phyloP scores from a whole-genome alignment of 495 filamentous ascomycete species.

The Neurospora hispaniola region DNA sequence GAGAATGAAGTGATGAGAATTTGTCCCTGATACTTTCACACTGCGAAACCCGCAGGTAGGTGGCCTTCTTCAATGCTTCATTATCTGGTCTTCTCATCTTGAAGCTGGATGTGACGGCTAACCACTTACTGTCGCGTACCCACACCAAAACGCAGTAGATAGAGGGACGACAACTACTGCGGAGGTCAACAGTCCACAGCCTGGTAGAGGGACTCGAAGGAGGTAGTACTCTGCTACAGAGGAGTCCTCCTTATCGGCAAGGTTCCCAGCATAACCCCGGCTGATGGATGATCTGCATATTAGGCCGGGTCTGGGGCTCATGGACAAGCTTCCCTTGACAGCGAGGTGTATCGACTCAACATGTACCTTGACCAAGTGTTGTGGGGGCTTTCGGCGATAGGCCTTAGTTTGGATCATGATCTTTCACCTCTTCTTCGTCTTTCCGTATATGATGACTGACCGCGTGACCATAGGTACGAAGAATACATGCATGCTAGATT shows the following conservation, averaged over 20 bases:
- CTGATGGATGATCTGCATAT: neutral
- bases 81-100: neutral
- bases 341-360: neutral
- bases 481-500: neutral
- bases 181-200: neutral
- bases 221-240: neutral
- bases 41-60: neutral
- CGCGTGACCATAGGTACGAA: neutral
- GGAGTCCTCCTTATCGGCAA: neutral
- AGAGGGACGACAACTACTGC: neutral
- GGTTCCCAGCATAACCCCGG: neutral
- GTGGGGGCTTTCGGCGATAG: neutral
- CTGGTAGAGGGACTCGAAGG: neutral
- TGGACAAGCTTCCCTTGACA: neutral
- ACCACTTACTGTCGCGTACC: neutral
- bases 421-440: neutral
- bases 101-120: neutral
- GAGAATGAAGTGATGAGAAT: neutral
- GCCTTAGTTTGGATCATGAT: neutral
- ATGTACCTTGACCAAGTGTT: neutral
- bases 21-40: neutral
- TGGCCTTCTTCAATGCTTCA: neutral
- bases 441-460: neutral
- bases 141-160: neutral
- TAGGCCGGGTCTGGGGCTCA: neutral